These are phyloP conservation scores for Xylaria arbuscula DNA, from an alignment of 2,329 filamentous ascomycete genomes.

Conservation along the genomic window DNA sequence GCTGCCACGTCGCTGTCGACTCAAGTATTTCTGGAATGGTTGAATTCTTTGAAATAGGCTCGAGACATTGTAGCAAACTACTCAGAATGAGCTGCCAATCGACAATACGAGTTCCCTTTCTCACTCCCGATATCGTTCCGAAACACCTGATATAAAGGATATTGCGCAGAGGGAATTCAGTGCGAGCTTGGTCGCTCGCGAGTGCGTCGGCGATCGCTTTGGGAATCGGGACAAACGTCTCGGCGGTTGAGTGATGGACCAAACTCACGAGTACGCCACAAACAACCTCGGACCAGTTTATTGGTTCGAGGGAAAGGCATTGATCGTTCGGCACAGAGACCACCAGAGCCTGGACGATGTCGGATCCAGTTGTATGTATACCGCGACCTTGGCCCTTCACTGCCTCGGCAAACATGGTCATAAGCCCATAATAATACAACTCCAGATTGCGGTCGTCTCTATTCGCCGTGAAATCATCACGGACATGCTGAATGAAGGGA, in stretches of 20 bases:
- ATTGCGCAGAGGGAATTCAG: conserved; percentile 54
- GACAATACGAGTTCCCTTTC: conserved; percentile 78
- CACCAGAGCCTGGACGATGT: conserved; percentile 65
- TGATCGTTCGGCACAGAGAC: conserved; percentile 63
- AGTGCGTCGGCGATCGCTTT: conserved; percentile 68
- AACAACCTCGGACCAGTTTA: conserved; percentile 72
- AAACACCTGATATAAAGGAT: conserved; percentile 69
- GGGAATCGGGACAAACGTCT: conserved; percentile 77
- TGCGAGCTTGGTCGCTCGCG: conserved; percentile 52
- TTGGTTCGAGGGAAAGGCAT: conserved; percentile 58
- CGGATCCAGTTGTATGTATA: conserved; percentile 69
- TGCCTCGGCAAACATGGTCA: conserved; percentile 91
- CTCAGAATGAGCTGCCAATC: conserved; percentile 77
- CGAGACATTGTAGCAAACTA: conserved; percentile 64
- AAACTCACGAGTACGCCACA: conserved; percentile 82
- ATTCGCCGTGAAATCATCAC: conserved; percentile 71
- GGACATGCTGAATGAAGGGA: conserved; percentile 76
- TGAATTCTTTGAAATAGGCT: conserved; percentile 56
- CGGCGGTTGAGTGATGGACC: conserved; percentile 81
- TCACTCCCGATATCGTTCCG: conserved; percentile 78
- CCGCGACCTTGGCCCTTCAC: conserved; percentile 70
- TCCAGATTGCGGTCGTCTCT: conserved; percentile 67
- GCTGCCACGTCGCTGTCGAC: conserved; percentile 62
- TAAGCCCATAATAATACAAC: conserved; percentile 86
- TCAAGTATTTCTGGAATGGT: conserved; percentile 53